Base-by-base conservation (phyloP, 2,329 filamentous ascomycete species). In the Aspergillus pseudonomiae region DNA sequence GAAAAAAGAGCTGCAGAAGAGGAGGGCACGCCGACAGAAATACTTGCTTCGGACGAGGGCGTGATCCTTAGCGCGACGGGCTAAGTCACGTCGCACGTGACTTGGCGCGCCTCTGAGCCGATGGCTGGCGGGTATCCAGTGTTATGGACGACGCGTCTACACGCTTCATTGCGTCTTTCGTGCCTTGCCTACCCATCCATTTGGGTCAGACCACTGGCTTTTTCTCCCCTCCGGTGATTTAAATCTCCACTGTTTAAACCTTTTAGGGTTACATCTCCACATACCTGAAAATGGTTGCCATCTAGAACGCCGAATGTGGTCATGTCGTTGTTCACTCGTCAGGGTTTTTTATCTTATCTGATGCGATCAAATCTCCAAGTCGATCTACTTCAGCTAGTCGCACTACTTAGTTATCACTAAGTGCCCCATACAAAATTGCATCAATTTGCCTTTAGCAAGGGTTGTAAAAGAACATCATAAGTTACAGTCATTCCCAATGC, bases 21-120 rank as follows among this genome's bases (percentile, higher is more conserved):
- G 62, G 68, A 63, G 68, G 69, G 68, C 60, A 63, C 64, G 67
- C 67, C 65, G 63, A 70, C 68, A 75, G 67, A 74, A 74, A 74
- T 76, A 75, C 71, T 69, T 71, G 69, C 70, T 70, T 70, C 66
- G 70, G 68, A 68, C 69, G 70, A 67, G 62, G 65, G 67, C 71
- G 71, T 73, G 73, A 74, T 73, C 70, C 65, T 60, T 77, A 77
- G 76, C 76, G 76, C 74, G 76, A 74, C 73, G 71, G 67, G 70
- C 72, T 73, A 73, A 73, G 74, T 77, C 76, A 73, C 76, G 75
- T 68, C 66, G 65, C 76, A 78, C 77, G 75, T 78, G 76, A 77
- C 61, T 63, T 72, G 64, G 67, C 75, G 76, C 71, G 74, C 67
- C 46, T 62, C 56, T 50, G 54, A 46, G 26, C 67, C 60, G 68